Percentiles rank a stretch among this genome's conserved stretches.
Conservation (phyloP, 2,329 filamentous ascomycete genomes). For the Zalaria obscura region DNA sequence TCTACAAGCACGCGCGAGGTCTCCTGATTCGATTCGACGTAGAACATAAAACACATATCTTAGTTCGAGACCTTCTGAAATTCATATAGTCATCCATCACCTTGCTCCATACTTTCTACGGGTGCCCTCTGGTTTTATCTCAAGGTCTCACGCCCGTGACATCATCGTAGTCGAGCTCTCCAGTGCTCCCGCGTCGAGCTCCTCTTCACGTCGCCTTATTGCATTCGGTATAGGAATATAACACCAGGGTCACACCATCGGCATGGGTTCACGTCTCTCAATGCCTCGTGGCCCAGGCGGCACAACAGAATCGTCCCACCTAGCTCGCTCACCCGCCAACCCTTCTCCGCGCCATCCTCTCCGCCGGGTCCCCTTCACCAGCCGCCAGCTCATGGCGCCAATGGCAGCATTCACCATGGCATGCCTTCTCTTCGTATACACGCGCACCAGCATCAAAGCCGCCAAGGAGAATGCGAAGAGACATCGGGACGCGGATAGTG, state of each 20-base stretch:
- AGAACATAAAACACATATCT: no score
- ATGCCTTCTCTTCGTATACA: slow-evolving; percentile 44
- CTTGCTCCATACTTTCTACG: no score
- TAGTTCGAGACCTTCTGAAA: no score
- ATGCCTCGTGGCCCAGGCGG: slow-evolving; percentile 28
- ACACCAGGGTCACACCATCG: slow-evolving; percentile 3
- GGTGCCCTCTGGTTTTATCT: no score
- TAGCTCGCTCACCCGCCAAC: slow-evolving; percentile 12
- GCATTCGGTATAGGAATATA: background rate
- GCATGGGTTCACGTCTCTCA: slow-evolving; percentile 33
- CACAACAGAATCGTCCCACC: slow-evolving; percentile 24
- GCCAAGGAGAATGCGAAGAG: slow-evolving; percentile 51
- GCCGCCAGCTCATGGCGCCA: slow-evolving; percentile 39
- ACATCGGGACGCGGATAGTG: slow-evolving; percentile 43
- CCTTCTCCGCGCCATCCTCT: slow-evolving; percentile 15
- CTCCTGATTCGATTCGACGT: no score
- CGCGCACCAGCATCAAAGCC: slow-evolving; percentile 49
- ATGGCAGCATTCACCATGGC: slow-evolving; percentile 52
- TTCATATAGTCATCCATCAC: no score
- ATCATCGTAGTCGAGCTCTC: no score
- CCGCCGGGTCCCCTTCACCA: slow-evolving; percentile 15
- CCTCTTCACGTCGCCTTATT: no score
- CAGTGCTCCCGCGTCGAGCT: no score
- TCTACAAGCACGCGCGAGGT: no score
- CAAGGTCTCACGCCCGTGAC: no score